A percentile compares a stretch with the other conserved stretches of the same genome.
These are phyloP conservation scores for Arthrobotrys iridis DNA, from an alignment of 2,329 filamentous ascomycete species.

Conservation along the genomic window DNA sequence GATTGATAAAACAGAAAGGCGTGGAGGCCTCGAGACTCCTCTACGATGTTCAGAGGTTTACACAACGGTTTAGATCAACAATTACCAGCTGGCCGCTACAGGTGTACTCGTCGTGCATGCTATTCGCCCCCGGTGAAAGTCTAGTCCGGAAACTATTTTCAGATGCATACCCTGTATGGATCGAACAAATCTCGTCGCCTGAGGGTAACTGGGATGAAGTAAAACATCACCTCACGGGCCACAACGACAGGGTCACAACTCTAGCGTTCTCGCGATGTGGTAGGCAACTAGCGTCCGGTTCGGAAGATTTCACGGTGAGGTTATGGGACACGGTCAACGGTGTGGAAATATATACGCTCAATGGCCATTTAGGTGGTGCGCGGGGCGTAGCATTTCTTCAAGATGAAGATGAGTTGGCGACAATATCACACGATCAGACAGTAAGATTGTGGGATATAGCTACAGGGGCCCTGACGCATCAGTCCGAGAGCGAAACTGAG, in stretches of 20 bases:
- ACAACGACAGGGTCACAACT: too few relatives aligned
- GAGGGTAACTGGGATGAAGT: too few relatives aligned
- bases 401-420: too few relatives aligned
- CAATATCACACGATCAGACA: background rate
- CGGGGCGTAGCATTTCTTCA: too few relatives aligned
- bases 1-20: background rate
- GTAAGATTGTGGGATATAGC: background rate
- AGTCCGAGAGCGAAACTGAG: too few relatives aligned
- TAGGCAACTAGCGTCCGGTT: background rate
- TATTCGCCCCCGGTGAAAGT: slow-evolving; percentile 2
- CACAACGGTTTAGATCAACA: background rate
- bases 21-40: background rate
- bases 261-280: background rate
- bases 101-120: background rate
- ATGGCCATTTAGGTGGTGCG: too few relatives aligned
- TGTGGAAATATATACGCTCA: too few relatives aligned
- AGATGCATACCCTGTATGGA: background rate
- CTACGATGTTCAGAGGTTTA: background rate
- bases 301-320: too few relatives aligned
- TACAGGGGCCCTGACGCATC: background rate
- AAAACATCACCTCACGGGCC: background rate
- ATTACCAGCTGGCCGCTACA: background rate
- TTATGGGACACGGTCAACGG: background rate
- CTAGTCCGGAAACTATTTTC: background rate
- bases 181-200: too few relatives aligned